Base-by-base conservation (phyloP, 2,329 filamentous ascomycete species). In the Fusarium pseudonygamai region DNA sequence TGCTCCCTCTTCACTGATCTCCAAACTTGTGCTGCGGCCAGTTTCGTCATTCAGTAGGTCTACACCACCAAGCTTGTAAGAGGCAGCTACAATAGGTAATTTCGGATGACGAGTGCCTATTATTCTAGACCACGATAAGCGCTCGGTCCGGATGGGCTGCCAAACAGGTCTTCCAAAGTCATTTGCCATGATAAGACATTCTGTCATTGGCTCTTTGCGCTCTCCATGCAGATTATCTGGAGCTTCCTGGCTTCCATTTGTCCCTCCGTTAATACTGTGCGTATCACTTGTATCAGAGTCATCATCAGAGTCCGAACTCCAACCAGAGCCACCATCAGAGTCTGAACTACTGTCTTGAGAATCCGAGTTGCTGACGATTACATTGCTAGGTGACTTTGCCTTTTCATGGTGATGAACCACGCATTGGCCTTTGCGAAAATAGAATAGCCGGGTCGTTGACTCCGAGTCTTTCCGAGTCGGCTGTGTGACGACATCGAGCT, bases 201-300 rank as follows among this genome's bases (percentile, higher is more conserved):
- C 36, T 11, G 11, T 22, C n/a, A 37, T 18, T 6, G 20, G 50
- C 1, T 28, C 52, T 2, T n/a, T 42, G 22, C 2, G 8, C 2
- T 18, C 26, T n/a, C 11, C 26, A 10, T 55, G 7, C 8, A 7
- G 5, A 10, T 1, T 14, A 30, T 20, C 34, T 3, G 18, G 8
- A 9, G 5, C 5, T 16, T 18, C 34, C 14, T 3, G 24, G 3
- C 9, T 22, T 16, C 2, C 14, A 28, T 37, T 7, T 6, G 14
- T 53, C 14, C 3, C 14, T 0, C 10, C 14, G 8, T 28, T n/a
- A 6, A n/a, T 28, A 16, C 52, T 55, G 0, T 18, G 20, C 6
- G 36, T 55, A 24, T 55, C 36, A 28, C 5, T 18, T 22, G 34
- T 10, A 7, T 18, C 24, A 12, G 34, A 28, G 5, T 7, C 50